Conservation (phyloP, 805 yeast species). For the Ogataea methanolica region DNA sequence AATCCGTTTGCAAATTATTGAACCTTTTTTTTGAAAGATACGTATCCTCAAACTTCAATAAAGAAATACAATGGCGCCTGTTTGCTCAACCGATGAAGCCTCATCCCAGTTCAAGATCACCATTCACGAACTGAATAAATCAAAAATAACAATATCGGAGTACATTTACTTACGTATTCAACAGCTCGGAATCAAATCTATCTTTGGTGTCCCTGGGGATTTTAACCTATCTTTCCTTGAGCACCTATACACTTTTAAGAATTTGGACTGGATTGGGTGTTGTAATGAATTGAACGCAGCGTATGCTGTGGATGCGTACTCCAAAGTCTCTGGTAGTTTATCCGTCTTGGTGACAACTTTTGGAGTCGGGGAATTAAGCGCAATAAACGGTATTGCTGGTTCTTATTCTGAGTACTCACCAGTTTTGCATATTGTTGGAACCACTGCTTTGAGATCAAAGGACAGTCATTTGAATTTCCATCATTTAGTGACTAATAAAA, state of each 20-base stretch:
- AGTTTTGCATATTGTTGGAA: constrained; percentile 48
- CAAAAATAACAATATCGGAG: constrained; percentile 33
- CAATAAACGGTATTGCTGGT: constrained; percentile 45
- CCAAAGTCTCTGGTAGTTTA: constrained; percentile 30
- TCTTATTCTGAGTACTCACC: constrained; percentile 45
- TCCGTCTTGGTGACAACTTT: constrained; percentile 41
- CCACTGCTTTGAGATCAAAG: constrained; percentile 24
- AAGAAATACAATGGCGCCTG: constrained; percentile 19
- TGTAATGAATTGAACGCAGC: constrained; percentile 51
- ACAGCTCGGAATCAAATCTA: constrained; percentile 39
- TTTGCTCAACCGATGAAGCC: constrained; percentile 6
- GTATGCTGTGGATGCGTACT: constrained; percentile 47
- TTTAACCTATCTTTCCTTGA: constrained; percentile 49
- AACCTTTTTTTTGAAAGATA: background rate
- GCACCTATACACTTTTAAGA: constrained; percentile 33
- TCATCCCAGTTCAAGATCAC: constrained; percentile 4
- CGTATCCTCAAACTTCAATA: background rate
- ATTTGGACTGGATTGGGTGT: constrained; percentile 36
- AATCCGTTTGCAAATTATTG: background rate
- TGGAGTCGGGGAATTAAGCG: constrained; percentile 51
- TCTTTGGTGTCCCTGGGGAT: constrained; percentile 61
- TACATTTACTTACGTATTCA: constrained; percentile 40
- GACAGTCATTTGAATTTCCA: constrained; percentile 35
- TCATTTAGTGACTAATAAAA: constrained; percentile 53
- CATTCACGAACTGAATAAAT: constrained; percentile 6